Conservation (phyloP, 345 rosid genomes). For the Eucalyptus melliodora region DNA sequence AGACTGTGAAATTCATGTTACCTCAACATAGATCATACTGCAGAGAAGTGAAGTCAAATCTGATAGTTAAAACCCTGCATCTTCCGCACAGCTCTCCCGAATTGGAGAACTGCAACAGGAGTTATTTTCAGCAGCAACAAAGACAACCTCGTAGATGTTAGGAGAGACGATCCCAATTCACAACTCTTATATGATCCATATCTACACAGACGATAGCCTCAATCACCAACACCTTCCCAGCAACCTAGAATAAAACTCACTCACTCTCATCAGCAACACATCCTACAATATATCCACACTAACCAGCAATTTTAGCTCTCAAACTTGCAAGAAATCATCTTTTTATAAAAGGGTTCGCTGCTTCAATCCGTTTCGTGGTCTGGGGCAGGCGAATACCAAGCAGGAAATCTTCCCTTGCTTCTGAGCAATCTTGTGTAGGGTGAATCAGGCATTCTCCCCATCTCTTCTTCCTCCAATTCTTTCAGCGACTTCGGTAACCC, state of each 20-base stretch:
- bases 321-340: background rate
- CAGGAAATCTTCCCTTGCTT: slow-evolving; percentile 45
- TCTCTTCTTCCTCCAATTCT: slow-evolving; percentile 82
- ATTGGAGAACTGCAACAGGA: background rate
- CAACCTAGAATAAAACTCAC: background rate
- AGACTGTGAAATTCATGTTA: background rate
- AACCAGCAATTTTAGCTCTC: background rate
- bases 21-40: background rate
- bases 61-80: background rate
- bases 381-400: slow-evolving; percentile 71
- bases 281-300: background rate
- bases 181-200: background rate
- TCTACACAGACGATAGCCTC: background rate
- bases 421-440: slow-evolving; percentile 64
- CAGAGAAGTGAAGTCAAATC: background rate
- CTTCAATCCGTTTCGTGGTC: slow-evolving; percentile 63
- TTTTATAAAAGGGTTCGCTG: background rate
- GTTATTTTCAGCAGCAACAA: background rate
- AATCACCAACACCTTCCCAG: background rate
- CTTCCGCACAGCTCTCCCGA: background rate
- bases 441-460: slow-evolving; percentile 65
- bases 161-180: background rate
- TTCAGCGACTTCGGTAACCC: slow-evolving; percentile 64
- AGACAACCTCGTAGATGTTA: background rate
- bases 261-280: background rate